Evolutionary conservation across 768 basidiomycete species (phyloP), one percentile per base, ranked within the genome.

Genomic region (Auricularia sp.): DNA sequence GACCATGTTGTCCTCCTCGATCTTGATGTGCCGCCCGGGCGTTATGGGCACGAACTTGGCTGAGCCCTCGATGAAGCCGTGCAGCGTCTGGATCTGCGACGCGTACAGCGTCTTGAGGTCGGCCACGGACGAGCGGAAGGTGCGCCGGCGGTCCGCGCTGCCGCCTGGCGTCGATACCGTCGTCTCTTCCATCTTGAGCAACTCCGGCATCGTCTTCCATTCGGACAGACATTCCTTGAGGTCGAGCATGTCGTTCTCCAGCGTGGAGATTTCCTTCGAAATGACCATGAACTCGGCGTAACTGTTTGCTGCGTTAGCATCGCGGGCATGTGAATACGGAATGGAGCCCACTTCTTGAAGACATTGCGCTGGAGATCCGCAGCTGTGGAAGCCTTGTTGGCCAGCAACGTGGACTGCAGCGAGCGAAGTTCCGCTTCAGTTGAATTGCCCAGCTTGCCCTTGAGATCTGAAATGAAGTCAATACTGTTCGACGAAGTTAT

Each of bases 201-300:
- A 82, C 6, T 94, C 92, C 0, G 97, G 96, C 84, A 98, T 94
- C 64, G 86, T 86, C 75, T 95, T 94, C 89, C 95, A 98, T 72
- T 99, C 97, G 13, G 90, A 87, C 3, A 98, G 81, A 5, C 90
- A 83, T 64, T 95, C 93, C 74, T 97, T 98, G 73, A 99, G 85
- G 71, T 98, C 95, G 36, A 98, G 83, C 89, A 98, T 92, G 74
- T 98, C 95, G 71, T 94, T 95, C 78, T 99, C 97, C 34, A 99
- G 84, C 1, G 91, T 88, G 34, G 90, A 88, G 63, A 99, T 96
- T 76, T 98, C 97, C 73, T 98, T 98, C 3, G 97, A 97, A 24
- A 99, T 92, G 64, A 89, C 81, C 34, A 99, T 92, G 73, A 98
- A 98, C 73, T 98, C 94, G 58, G 94, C 91, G 72, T 98, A 98